These are phyloP conservation scores for Leptographium galeiforme DNA, from an alignment of 2,329 filamentous ascomycete genomes.

Conservation along the genomic window DNA sequence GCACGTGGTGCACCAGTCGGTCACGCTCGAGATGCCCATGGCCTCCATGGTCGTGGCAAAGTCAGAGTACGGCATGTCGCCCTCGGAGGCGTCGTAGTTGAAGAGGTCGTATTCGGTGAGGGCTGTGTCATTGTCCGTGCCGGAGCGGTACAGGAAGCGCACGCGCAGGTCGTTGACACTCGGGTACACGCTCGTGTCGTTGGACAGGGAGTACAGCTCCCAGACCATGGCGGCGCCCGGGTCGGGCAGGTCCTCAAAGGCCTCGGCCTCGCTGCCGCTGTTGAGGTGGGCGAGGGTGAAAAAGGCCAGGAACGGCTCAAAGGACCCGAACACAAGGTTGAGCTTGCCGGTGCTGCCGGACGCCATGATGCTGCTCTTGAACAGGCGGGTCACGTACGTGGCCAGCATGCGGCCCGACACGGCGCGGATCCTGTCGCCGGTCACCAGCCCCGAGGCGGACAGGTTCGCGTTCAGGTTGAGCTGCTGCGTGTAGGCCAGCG, in stretches of 20 bases:
- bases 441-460: constrained; percentile 35
- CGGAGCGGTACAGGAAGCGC: constrained; percentile 43
- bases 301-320: constrained; percentile 41
- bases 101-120: constrained; percentile 29
- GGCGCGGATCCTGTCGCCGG: constrained; percentile 28
- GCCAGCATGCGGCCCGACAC: constrained; percentile 42
- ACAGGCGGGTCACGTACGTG: constrained; percentile 25
- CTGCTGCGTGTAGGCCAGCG: constrained; percentile 56
- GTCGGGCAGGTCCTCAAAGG: constrained; percentile 38
- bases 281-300: constrained; percentile 35
- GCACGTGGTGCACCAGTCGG: constrained; percentile 33
- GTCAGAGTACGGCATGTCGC: constrained; percentile 22
- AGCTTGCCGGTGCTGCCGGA: constrained; percentile 30
- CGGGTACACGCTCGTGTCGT: constrained; percentile 14
- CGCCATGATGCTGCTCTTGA: constrained; percentile 28
- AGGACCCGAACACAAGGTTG: constrained; percentile 38
- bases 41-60: constrained; percentile 25
- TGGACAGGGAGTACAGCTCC: constrained; percentile 38
- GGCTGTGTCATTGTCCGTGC: constrained; percentile 21
- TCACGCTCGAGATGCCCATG: constrained; percentile 20
- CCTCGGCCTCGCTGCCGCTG: constrained; percentile 35
- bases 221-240: constrained; percentile 66
- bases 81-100: constrained; percentile 18
- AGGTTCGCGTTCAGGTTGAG: constrained; percentile 41
- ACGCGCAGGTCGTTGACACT: constrained; percentile 29